These are phyloP conservation scores for Penicillium cosmopolitanum DNA, from an alignment of 495 filamentous ascomycete genomes.

Conservation along the genomic window DNA sequence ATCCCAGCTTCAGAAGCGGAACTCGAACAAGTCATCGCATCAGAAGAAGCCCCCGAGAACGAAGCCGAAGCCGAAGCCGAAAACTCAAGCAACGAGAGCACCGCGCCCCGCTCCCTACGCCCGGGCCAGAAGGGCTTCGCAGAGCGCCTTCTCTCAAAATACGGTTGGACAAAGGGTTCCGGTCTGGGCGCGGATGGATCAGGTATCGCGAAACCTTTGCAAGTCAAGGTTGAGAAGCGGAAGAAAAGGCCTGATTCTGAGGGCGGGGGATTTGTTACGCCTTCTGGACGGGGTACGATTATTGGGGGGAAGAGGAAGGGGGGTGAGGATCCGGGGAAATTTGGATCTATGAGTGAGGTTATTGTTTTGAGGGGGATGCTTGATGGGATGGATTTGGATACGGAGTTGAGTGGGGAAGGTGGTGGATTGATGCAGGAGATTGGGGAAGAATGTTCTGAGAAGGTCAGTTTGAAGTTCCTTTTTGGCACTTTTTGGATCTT, in stretches of 20 bases:
- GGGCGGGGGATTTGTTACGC: slow-evolving; percentile 74
- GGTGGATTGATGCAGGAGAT: slow-evolving; percentile 89
- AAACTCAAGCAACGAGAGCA: slow-evolving; percentile 44
- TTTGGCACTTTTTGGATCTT: slow-evolving; percentile 3
- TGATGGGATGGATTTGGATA: slow-evolving; percentile 73
- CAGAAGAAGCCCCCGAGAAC: slow-evolving; percentile 50
- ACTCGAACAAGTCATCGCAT: slow-evolving; percentile 52
- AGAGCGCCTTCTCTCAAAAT: slow-evolving; percentile 82
- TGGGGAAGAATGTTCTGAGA: slow-evolving; percentile 85
- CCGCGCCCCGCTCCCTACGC: slow-evolving; percentile 62
- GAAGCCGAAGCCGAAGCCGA: slow-evolving; percentile 19
- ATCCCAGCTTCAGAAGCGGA: slow-evolving; percentile 60
- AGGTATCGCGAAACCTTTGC: slow-evolving; percentile 82
- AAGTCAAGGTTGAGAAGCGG: slow-evolving; percentile 80
- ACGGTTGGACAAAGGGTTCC: slow-evolving; percentile 87
- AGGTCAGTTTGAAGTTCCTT: slow-evolving; percentile 48
- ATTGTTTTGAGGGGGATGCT: slow-evolving; percentile 81
- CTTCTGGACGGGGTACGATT: slow-evolving; percentile 75
- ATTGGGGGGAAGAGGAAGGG: slow-evolving; percentile 63
- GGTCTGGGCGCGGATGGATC: slow-evolving; percentile 80
- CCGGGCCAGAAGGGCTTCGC: slow-evolving; percentile 87
- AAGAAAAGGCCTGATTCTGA: slow-evolving; percentile 78
- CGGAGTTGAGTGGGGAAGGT: slow-evolving; percentile 62
- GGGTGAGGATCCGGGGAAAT: slow-evolving; percentile 59
- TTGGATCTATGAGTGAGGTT: slow-evolving; percentile 78